Base-by-base conservation (phyloP, 1,284 basidiomycete species). In the Cystobasidium sp. region DNA sequence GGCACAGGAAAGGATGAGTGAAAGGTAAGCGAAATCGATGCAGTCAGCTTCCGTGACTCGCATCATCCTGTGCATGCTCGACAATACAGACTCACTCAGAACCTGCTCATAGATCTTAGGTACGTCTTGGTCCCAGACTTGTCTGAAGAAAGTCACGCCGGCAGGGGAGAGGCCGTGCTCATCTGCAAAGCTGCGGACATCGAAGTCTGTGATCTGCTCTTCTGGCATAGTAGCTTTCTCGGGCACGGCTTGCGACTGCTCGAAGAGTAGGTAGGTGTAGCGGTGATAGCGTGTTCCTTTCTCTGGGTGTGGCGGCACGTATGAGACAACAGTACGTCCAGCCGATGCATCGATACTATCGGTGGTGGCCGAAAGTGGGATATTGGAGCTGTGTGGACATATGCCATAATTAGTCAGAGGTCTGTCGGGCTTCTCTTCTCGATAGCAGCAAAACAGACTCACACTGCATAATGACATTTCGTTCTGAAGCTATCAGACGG, bases 401-500 rank as follows among this genome's bases (percentile, higher is more conserved):
- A 43, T 71, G 61, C 53, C 52, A 1, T 10, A 1, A n/a, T 24
- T 63, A 72, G 69, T 56, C 1, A 71, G 66, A 59, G n/a, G 47
- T n/a, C 59, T 61, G 59, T 16, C 22, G 22, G 16, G 44, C 22
- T 10, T 63, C 20, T 49, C 12, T 18, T 6, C 20, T n/a, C 7
- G n/a, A 63, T 37, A 16, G 61, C 9, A 16, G 53, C 5, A 12
- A 31, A 16, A 1, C 31, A 31, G 69, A 86, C 88, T 77, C 83
- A 92, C 90, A 91, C 88, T 78, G 96, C 84, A 89, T 92, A 96
- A 82, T 97, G 94, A 41, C 95, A 84, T 80, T 88, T 93, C 3
- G 90, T 88, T 59, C 87, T 86, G 83, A 87, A 97, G 0, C 88
- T 84, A 76, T 86, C 84, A 47, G 84, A 87, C 39, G 85, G 85